Base-by-base conservation (phyloP, 805 yeast species). In the Candida qinlingensis region DNA sequence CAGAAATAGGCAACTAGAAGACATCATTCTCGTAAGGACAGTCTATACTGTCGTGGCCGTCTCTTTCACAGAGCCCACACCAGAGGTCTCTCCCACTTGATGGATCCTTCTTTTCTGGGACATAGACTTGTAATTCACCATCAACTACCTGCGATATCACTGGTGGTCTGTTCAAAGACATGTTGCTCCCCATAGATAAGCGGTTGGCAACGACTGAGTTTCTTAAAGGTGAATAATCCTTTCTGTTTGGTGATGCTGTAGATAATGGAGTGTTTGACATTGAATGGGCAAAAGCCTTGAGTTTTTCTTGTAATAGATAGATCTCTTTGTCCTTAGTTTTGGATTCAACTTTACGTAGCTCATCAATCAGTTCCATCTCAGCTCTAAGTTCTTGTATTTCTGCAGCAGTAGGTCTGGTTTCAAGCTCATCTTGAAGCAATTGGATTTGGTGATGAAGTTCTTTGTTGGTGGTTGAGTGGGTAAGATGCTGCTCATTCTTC, bases 21-120 rank as follows among this genome's bases (percentile, higher is more conserved):
- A 61, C 49, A 38, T 60, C 64, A 33, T 57, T 61, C 36, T 60
- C 95, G 62, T 79, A 89, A 0, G 97, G 97, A 66, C 99, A 92
- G 48, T 89, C 89, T 31, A 83, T 72, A 54, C 94, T 85, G 42
- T 81, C 83, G 62, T 92, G 99, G 0, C 98, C 99, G 41, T 80
- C 82, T 47, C 88, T 72, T 64, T 92, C 98, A 68, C 99, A 92
- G 46, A 89, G 71, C 0, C 96, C 96, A 69, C 99, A 92, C 96
- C 97, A 92, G 53, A 79, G 74, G 29, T 70, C 70, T 40, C 91
- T 74, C 1, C 96, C 96, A 2, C 80, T 80, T 0, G 90, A 73
- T 1, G 91, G 85, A 62, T 88, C 94, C 11, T 66, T 60, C 25
- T 57, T 62, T 4, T 70, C 68, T 0, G 88, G 85, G 37, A 67